These are phyloP conservation scores for Tolypocladium ophioglossoides DNA, from an alignment of 2,329 filamentous ascomycete genomes.

Conservation along the genomic window DNA sequence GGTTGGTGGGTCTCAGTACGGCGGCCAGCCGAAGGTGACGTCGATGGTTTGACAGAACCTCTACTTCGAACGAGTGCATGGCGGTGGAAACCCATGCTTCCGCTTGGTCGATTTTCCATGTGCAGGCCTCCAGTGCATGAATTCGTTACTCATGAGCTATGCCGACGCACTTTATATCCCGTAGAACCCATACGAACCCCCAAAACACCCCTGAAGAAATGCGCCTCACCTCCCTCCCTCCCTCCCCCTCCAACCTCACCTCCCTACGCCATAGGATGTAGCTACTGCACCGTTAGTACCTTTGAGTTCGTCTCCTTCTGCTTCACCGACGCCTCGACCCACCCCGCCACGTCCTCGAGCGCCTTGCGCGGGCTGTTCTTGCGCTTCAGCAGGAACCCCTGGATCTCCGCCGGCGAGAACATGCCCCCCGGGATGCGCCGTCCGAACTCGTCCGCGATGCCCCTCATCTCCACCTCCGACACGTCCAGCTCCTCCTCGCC, in stretches of 20 bases:
- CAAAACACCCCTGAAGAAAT: not conserved
- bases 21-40: not conserved
- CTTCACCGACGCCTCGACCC: constrained; percentile 39
- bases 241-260: not conserved
- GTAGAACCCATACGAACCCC: too few species aligned
- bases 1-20: not conserved
- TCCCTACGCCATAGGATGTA: not conserved
- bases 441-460: constrained; percentile 39
- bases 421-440: constrained; percentile 37
- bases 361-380: constrained; percentile 49
- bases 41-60: not conserved
- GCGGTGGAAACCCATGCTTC: too few species aligned
- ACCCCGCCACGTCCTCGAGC: constrained; percentile 38
- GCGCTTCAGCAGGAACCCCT: constrained; percentile 52
- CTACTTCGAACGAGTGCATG: too few species aligned
- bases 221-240: not conserved
- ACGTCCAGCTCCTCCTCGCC: constrained; percentile 19
- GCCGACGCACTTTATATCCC: not conserved
- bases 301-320: constrained; percentile 41
- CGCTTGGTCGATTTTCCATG: too few species aligned
- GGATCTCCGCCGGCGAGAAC: constrained; percentile 52
- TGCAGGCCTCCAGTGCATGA: not conserved
- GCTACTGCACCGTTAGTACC: constrained; percentile 35
- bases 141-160: not conserved
- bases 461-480: constrained; percentile 26